Conservation (phyloP, 371 early-diverging fungal genomes). For the Apophysomyces sp. region DNA sequence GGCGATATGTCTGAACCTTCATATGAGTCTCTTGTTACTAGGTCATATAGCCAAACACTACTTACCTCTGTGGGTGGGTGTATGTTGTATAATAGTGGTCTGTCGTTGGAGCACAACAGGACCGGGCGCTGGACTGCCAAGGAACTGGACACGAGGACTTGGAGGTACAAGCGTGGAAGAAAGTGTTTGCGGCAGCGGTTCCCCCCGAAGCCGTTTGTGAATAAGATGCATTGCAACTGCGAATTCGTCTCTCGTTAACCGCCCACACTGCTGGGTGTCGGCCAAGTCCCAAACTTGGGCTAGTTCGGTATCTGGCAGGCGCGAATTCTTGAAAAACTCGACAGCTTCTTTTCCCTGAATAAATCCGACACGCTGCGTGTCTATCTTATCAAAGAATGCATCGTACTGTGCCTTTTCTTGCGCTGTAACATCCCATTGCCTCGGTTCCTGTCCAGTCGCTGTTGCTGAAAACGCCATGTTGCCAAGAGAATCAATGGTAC, state of each 20-base stretch:
- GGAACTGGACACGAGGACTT: conserved; percentile 4
- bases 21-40: neutral
- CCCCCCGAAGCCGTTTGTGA: conserved; percentile 70
- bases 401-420: conserved; percentile 73
- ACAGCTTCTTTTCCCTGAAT: conserved; percentile 68
- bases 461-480: conserved; percentile 38
- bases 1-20: neutral
- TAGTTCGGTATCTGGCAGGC: conserved; percentile 70
- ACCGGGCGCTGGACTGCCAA: conserved; percentile 6
- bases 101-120: conserved; percentile 7
- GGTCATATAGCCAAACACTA: neutral
- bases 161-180: conserved; percentile 57
- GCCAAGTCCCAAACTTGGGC: conserved; percentile 83
- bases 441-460: conserved; percentile 13
- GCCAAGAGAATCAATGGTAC: conserved; percentile 39
- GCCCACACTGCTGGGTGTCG: conserved; percentile 75
- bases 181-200: conserved; percentile 67
- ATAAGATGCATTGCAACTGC: conserved; percentile 95
- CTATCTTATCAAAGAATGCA: conserved; percentile 71
- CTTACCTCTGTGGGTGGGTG: neutral
- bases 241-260: conserved; percentile 85
- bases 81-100: neutral
- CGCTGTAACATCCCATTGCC: conserved; percentile 68
- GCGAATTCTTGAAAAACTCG: conserved; percentile 85
- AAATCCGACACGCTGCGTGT: conserved; percentile 32